Evolutionary conservation across 1,139 yeast species (phyloP).

Genomic region (Arxiozyma slooffiae): DNA sequence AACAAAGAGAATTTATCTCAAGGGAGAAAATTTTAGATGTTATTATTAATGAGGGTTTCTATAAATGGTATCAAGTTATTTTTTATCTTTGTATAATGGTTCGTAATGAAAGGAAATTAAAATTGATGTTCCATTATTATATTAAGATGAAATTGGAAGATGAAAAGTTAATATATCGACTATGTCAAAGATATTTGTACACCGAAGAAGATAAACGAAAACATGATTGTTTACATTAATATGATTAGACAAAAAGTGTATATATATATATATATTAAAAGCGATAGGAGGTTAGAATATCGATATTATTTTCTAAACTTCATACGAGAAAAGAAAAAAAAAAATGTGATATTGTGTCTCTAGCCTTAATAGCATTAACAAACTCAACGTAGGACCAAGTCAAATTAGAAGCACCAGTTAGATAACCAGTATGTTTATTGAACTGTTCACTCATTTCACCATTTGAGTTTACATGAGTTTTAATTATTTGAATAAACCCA

Average conservation of each 20-base stretch:
- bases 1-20: constrained; percentile 38
- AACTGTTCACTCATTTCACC: constrained; percentile 88
- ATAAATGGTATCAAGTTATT: constrained; percentile 47
- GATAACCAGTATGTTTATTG: constrained; percentile 66
- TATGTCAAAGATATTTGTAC: constrained; percentile 17
- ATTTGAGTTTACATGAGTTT: constrained; percentile 59
- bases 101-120: constrained; percentile 26
- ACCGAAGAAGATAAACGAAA: constrained; percentile 4
- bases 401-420: constrained; percentile 79
- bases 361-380: constrained; percentile 5
- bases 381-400: constrained; percentile 90
- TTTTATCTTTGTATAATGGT: constrained; percentile 51
- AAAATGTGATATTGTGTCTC: not conserved
- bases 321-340: no score
- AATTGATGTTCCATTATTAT: constrained; percentile 30
- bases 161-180: constrained; percentile 14
- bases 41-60: constrained; percentile 59
- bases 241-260: not conserved
- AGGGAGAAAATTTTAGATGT: constrained; percentile 46
- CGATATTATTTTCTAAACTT: no score
- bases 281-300: no score
- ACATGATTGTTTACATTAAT: not conserved
- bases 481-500: constrained; percentile 61
- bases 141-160: constrained; percentile 15
- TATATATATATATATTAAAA: not conserved